Base-by-base conservation (phyloP, 2,329 filamentous ascomycete genomes). In the Sporothrix brunneoviolacea region DNA sequence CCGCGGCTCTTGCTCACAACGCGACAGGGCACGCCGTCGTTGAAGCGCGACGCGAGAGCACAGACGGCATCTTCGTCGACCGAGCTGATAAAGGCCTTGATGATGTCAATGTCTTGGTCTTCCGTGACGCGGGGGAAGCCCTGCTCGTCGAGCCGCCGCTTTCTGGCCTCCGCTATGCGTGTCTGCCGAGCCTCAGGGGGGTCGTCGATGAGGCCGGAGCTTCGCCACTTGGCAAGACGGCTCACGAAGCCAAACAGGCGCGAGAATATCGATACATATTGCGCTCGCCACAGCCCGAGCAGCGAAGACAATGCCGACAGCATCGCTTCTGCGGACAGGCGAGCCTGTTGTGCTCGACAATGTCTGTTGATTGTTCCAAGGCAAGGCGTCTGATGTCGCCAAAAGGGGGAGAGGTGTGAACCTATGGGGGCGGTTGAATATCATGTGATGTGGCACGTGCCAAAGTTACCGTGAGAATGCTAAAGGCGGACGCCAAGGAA, bases 41-140 rank as follows among this genome's bases (percentile, higher is more conserved):
- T 42, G 27, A 41, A 44, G n/a, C 36, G 46, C 28, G 51, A 46
- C 19, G 46, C 46, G n/a, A 53, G 41, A 16, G 41, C 48, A 33
- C 41, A 28, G 41, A 51, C 36, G 15, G 48, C 48, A 15, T 51
- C 35, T 28, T 45, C 28, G 19, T 51, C 28, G 18, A 52, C 18
- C n/a, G 50, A 52, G 21, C 33, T 13, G 36, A 52, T 18, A 42
- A 47, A 51, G 3, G 18, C 40, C 16, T 43, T 41, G 4, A 43
- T 36, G 15, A 27, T n/a, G 47, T 43, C 32, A 22, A 42, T 10
- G 16, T 27, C 16, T 18, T 50, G 39, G 32, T 50, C 47, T 38
- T 50, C 32, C 15, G 39, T 50, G 39, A 21, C 13, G 16, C 39
- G 24, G 16, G 33, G n/a, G 39, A 37, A 50, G 32, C 47, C 47